These are phyloP conservation scores for Tephrocybe rancida DNA, from an alignment of 768 basidiomycete species.

Conservation along the genomic window DNA sequence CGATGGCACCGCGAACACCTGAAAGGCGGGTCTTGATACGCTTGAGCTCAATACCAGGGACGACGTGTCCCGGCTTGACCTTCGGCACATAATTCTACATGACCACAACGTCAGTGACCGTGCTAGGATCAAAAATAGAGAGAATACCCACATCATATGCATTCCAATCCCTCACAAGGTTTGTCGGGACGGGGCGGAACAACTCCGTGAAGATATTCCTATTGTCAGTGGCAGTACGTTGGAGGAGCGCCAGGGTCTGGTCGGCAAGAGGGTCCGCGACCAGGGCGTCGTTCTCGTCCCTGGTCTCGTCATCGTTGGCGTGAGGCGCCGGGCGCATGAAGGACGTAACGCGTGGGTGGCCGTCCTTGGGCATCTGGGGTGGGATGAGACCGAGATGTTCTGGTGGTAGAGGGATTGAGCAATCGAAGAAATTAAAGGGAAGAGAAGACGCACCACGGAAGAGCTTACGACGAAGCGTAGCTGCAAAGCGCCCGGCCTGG, in stretches of 20 bases:
- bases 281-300: constrained; percentile 54
- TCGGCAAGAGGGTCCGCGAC: constrained; percentile 82
- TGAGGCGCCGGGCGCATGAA: constrained; percentile 84
- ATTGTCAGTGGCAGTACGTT: constrained; percentile 74
- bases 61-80: constrained; percentile 81
- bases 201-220: constrained; percentile 84
- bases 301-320: constrained; percentile 68
- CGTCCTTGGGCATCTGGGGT: constrained; percentile 58
- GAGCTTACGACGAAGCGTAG: constrained; percentile 79
- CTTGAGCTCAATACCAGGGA: constrained; percentile 61
- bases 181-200: constrained; percentile 86
- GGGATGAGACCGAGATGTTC: constrained; percentile 88
- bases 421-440: neutral
- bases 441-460: constrained; percentile 62
- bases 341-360: constrained; percentile 38
- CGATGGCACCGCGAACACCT: constrained; percentile 70
- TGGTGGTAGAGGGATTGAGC: constrained; percentile 26
- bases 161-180: constrained; percentile 77
- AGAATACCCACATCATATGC: constrained; percentile 66
- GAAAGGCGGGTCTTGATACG: constrained; percentile 78
- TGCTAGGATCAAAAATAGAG: constrained; percentile 2
- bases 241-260: constrained; percentile 61
- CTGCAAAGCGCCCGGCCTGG: constrained; percentile 77
- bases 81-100: constrained; percentile 74
- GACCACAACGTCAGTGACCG: neutral